Evolutionary conservation across 352 stramenopile genomes (phyloP).

Genomic region (Globisporangium echinulatum): DNA sequence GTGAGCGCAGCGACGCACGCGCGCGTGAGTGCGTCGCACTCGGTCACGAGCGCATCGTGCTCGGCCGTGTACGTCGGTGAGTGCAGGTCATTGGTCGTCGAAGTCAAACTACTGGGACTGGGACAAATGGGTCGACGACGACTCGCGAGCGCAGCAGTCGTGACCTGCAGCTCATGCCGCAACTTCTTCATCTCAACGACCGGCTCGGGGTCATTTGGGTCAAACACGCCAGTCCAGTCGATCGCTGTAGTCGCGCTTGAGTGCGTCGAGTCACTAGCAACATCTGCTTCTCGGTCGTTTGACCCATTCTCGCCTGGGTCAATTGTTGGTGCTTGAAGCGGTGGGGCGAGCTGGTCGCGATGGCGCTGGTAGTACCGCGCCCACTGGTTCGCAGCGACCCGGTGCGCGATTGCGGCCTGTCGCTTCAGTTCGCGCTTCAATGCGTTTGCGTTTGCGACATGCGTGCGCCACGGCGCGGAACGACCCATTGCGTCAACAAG

Average conservation of each 20-base stretch:
- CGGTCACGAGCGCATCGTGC: slow-evolving; percentile 45
- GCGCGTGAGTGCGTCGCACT: slow-evolving; percentile 52
- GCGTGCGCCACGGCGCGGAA: slow-evolving; percentile 48
- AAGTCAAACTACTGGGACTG: neutral
- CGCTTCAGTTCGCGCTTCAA: slow-evolving; percentile 50
- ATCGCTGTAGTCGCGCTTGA: slow-evolving; percentile 2
- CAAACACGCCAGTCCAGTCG: slow-evolving; percentile 29
- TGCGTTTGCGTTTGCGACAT: slow-evolving; percentile 56
- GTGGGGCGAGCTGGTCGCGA: slow-evolving; percentile 14
- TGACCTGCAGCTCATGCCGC: slow-evolving; percentile 49
- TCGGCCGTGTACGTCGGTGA: slow-evolving; percentile 3
- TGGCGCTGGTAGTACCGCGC: slow-evolving; percentile 47
- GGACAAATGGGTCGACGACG: slow-evolving; percentile 7
- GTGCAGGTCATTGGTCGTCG: slow-evolving; percentile 10
- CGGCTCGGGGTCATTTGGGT: slow-evolving; percentile 39
- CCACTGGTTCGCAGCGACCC: slow-evolving; percentile 57
- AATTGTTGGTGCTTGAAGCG: neutral
- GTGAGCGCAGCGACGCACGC: slow-evolving; percentile 55
- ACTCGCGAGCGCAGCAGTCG: slow-evolving; percentile 32
- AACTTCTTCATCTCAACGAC: slow-evolving; percentile 73
- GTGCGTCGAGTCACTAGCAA: neutral
- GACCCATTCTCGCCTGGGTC: neutral
- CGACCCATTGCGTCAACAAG: slow-evolving; percentile 57
- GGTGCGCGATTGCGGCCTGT: slow-evolving; percentile 47
- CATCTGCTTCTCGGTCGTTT: neutral